Base-by-base conservation (phyloP, 805 yeast genomes). In the Starmerella riodocensis region DNA sequence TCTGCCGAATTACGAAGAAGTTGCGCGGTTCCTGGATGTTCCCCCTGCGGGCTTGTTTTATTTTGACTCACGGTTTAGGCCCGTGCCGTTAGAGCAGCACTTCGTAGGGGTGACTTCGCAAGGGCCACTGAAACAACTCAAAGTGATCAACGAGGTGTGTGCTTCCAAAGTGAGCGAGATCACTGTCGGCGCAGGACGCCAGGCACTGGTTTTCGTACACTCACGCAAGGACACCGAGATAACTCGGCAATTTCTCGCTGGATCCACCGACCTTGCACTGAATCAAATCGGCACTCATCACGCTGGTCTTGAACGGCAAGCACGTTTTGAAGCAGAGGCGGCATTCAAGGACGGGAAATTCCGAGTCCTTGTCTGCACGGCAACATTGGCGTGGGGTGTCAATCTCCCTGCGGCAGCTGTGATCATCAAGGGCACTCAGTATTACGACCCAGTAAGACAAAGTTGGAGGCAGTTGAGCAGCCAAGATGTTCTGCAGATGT, bases 321-420 rank as follows among this genome's bases (percentile, higher is more conserved):
- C 86, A 53, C 71, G 99, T 54, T 83, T 83, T 51, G 54, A 81
- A 32, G 77, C 91, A 0, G 98, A 93, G 53, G 74, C 74, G 53
- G 71, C 83, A 76, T 91, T 91, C 56, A 64, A 74, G 26, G 63
- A 67, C 23, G 97, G 99, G 30, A 78, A 83, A 0, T 75, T 86
- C 47, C 81, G 77, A 46, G 96, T 91, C 0, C 63, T 91, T 16
- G 81, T 93, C 50, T 85, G 96, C 69, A 91, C 99, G 2, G 94
- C 98, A 0, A 91, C 99, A 0, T 70, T 91, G 44, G 99, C 99
- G 0, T 91, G 98, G 98, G 99, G 99, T 70, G 96, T 91, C 14
- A 91, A 91, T 55, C 66, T 91, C 40, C 98, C 99, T 2, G 98
- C 98, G 6, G 95, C 95, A 2, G 94, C 85, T 25, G 99, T 91